Conservation (phyloP, 2,329 filamentous ascomycete genomes). For the Colletotrichum ledebouriae region DNA sequence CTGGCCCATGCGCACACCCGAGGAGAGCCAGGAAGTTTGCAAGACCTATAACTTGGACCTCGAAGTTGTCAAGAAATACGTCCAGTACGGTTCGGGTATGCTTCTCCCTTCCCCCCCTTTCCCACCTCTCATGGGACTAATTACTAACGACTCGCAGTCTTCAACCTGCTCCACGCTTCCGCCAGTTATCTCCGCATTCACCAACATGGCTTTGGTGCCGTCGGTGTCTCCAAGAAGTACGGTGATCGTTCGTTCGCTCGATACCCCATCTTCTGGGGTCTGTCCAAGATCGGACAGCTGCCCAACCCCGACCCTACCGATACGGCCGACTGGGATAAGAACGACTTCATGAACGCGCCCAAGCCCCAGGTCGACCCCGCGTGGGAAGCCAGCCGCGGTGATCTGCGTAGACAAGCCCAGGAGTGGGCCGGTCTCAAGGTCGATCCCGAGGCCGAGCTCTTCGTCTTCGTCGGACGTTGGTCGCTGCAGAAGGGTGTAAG, state of each 20-base stretch:
- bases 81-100: conserved; percentile 71
- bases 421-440: conserved; percentile 76
- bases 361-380: conserved; percentile 66
- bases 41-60: conserved; percentile 72
- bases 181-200: conserved; percentile 75
- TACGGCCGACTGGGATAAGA: conserved; percentile 70
- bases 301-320: conserved; percentile 77
- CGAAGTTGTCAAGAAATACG: conserved; percentile 69
- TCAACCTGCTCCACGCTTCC: conserved; percentile 77
- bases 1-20: conserved; percentile 74
- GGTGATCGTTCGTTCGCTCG: conserved; percentile 75
- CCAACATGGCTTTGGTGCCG: conserved; percentile 76
- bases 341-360: conserved; percentile 61
- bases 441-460: conserved; percentile 72
- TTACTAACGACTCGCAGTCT: conserved; percentile 56
- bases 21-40: conserved; percentile 74
- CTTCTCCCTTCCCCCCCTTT: too few species aligned
- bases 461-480: conserved; percentile 79
- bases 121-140: rapidly evolving
- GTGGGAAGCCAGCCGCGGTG: conserved; percentile 67
- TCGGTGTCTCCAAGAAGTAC: conserved; percentile 77
- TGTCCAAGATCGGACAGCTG: conserved; percentile 72
- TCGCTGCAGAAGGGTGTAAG: conserved; percentile 74
- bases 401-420: conserved; percentile 72
- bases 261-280: conserved; percentile 78